These are phyloP conservation scores for Delphinella strobiligena DNA, from an alignment of 2,329 filamentous ascomycete species.

Conservation along the genomic window DNA sequence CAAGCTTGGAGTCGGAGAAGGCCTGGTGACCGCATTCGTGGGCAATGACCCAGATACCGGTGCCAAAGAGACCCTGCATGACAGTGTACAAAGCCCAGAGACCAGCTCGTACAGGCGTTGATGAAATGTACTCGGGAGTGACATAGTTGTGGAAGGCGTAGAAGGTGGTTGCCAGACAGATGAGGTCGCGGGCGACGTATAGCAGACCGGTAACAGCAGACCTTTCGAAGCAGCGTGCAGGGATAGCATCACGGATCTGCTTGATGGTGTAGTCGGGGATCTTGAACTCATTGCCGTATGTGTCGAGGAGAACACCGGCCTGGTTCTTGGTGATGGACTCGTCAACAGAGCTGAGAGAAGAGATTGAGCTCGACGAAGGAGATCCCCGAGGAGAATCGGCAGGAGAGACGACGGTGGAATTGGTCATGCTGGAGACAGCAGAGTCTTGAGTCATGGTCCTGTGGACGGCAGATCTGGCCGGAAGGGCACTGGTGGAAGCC, in stretches of 20 bases:
- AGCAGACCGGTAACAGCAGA: slow-evolving; percentile 61
- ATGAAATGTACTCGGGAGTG: slow-evolving; percentile 72
- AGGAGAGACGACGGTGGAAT: slow-evolving; percentile 43
- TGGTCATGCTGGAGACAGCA: slow-evolving; percentile 37
- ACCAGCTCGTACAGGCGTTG: slow-evolving; percentile 49
- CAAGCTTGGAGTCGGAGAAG: slow-evolving; percentile 79
- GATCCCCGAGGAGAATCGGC: slow-evolving; percentile 50
- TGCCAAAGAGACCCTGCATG: slow-evolving; percentile 84
- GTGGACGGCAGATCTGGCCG: slow-evolving; percentile 32
- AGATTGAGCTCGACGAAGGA: slow-evolving; percentile 79
- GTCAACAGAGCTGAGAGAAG: slow-evolving; percentile 66
- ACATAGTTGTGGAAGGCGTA: slow-evolving; percentile 80
- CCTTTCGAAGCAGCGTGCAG: slow-evolving; percentile 91
- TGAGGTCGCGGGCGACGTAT: slow-evolving; percentile 77
- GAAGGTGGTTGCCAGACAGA: slow-evolving; percentile 63
- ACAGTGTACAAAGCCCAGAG: slow-evolving; percentile 62
- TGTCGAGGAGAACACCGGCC: slow-evolving; percentile 67
- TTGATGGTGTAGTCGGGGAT: slow-evolving; percentile 95
- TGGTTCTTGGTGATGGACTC: slow-evolving; percentile 37
- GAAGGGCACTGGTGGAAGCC: slow-evolving; percentile 37
- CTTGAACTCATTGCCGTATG: slow-evolving; percentile 88
- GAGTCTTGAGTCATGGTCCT: slow-evolving; percentile 40
- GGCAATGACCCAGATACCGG: slow-evolving; percentile 89
- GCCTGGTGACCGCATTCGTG: slow-evolving; percentile 97
- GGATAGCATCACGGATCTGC: slow-evolving; percentile 92